A percentile compares a stretch with the other conserved stretches of the same genome.
phyloP scores from a whole-genome alignment of 78 protist genomes.

The Pigoraptor vietnamica region DNA sequence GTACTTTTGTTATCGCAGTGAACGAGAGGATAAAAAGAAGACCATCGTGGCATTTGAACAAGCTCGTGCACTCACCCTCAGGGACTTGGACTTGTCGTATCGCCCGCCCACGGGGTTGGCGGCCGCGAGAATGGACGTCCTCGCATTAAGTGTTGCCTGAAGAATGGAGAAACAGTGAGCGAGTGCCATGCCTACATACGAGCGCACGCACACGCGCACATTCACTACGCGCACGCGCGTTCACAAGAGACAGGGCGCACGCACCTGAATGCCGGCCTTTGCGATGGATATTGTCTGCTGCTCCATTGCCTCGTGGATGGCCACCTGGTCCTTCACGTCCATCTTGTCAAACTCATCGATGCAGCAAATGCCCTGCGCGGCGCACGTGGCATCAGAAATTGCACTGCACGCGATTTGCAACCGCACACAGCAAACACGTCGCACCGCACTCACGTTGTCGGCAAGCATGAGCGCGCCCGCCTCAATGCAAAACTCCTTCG shows the following conservation, averaged over 20 bases:
- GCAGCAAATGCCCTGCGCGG: slow-evolving; percentile 90
- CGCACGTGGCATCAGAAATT: neutral
- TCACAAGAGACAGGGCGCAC: slow-evolving; percentile 13
- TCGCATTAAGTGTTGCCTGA: slow-evolving; percentile 93
- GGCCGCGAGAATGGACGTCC: slow-evolving; percentile 94
- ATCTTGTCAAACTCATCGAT: slow-evolving; percentile 99
- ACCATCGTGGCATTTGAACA: neutral
- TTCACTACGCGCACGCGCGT: neutral
- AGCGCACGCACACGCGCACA: neutral
- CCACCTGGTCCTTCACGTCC: slow-evolving; percentile 92
- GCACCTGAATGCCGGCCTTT: slow-evolving; percentile 99
- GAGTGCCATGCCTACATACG: neutral
- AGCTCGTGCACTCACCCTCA: no score
- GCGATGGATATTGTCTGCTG: slow-evolving; percentile 99
- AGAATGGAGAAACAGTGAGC: neutral
- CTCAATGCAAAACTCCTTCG: slow-evolving; percentile 96
- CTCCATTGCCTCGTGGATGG: slow-evolving; percentile 99
- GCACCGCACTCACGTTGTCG: slow-evolving; percentile 86
- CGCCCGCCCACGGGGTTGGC: slow-evolving; percentile 91
- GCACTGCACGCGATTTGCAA: neutral
- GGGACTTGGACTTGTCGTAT: slow-evolving; percentile 61
- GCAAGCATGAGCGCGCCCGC: slow-evolving; percentile 99
- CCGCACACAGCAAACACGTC: neutral
- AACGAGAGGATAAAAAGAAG: neutral
- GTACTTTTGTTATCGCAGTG: neutral